Base-by-base conservation (phyloP, 1,139 yeast species). In the Pneumocystis canis region DNA sequence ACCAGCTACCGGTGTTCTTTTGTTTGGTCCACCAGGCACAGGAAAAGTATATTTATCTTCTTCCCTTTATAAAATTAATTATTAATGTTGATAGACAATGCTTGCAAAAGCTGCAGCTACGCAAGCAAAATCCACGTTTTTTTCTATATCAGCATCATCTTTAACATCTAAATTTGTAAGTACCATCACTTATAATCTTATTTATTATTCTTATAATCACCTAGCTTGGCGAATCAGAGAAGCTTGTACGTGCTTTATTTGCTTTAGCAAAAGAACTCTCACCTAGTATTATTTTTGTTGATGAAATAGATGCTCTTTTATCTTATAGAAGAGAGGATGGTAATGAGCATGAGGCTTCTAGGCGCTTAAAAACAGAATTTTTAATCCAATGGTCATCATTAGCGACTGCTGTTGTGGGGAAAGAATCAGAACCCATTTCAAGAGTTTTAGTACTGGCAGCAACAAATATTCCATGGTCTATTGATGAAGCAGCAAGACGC, bases 11-110 rank as follows among this genome's bases (percentile, higher is more conserved):
- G 98, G 98, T 7, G 90, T 92, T 96, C 77, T 92, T 33, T 76
- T 92, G 40, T 92, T 92, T 77, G 98, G 98, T 0, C 98, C 98
- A 0, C 98, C 98, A 0, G 98, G 98, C 25, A 92, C 98, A 0
- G 98, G 98, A 67, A 92, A 92, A 39, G 59, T 39, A 57, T 57
- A 47, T 47, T n/a, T 47, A 9, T 25, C 54, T 47, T 47, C 25
- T 70, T 35, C 9, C 18, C 18, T 5, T 30, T 20, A 18, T 57
- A 28, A 35, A 35, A 57, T 37, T 35, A 30, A 35, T 57, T 18
- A 57, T 20, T 11, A 33, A 32, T 18, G 18, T 20, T 25, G 11
- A 5, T 39, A 57, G 60, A 92, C 98, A 0, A 92, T 92, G 97
- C 79, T 92, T 69, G 97, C 97, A 0, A 78, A 97, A 68, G 97